Evolutionary conservation across 2,329 filamentous ascomycete species (phyloP), one percentile per base, ranked within the genome.

Genomic region (Lachnellula subtilissima): DNA sequence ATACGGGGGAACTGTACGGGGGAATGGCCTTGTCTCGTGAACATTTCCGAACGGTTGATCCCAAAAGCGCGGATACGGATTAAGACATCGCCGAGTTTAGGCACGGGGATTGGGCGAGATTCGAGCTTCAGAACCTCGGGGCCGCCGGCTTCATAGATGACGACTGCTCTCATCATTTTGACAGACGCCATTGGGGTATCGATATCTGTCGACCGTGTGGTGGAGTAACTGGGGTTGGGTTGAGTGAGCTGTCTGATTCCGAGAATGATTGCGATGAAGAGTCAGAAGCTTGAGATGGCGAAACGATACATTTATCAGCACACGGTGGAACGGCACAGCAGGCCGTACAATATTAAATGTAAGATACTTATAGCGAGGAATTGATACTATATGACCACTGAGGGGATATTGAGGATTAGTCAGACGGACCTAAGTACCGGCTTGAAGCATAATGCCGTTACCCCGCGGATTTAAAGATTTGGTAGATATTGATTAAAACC

Each of bases 101-200:
- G 73, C 4, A 60, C 66, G 1, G 77, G 77, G 36, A 77, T 72
- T 1, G 72, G 69, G 4, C 68, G 68, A 46, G 79, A 74, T 43
- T 54, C 46, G 17, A 53, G 50, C 28, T 48, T 40, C 17, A 50
- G 57, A 32, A 25, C 54, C 17, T 56, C 57, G 39, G 54, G 54
- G 14, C 22, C 35, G 25, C 56, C 53, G 32, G 50, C 56, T 22
- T 51, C 57, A 28, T 61, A 52, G 19, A 58, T 39, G 5, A 48
- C 35, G 28, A 56, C 52, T 32, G 54, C 45, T 37, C 52, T 50
- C 54, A 56, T 58, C 45, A 17, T 48, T 17, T 48, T 48, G 15
- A 15, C 12, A 5, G 45, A n/a, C 17, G 25, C 3, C 45, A 48
- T 48, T 32, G 17, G 23, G 9, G 25, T 11, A 15, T 32, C 23